phyloP scores from a whole-genome alignment of 2,329 filamentous ascomycete genomes.

The Aspergillus phoenicis region DNA sequence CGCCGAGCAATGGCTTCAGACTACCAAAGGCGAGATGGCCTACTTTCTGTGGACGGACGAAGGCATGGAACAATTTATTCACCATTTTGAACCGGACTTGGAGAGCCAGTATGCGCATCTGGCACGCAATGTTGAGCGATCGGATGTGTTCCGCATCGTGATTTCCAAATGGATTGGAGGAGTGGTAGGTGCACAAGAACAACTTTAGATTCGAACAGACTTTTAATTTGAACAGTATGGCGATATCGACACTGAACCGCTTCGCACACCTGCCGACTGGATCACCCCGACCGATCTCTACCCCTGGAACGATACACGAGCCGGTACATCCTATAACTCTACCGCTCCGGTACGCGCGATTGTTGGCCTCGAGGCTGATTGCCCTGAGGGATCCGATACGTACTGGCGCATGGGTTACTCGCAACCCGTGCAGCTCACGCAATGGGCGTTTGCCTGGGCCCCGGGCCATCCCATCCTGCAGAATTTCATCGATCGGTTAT shows the following conservation, averaged over 20 bases:
- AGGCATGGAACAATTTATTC: slow-evolving; percentile 32
- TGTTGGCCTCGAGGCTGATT: slow-evolving; percentile 38
- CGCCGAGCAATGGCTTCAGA: slow-evolving; percentile 33
- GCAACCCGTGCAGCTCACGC: slow-evolving; percentile 37
- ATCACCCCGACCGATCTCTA: slow-evolving; percentile 27
- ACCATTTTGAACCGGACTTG: slow-evolving; percentile 29
- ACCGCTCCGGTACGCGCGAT: slow-evolving; percentile 27
- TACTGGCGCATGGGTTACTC: slow-evolving; percentile 41
- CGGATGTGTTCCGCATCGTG: slow-evolving; percentile 37
- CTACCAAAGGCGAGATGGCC: slow-evolving; percentile 30
- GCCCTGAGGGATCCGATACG: slow-evolving; percentile 22
- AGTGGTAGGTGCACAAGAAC: slow-evolving; percentile 10
- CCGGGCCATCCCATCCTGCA: slow-evolving; percentile 33
- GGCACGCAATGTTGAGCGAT: slow-evolving; percentile 31
- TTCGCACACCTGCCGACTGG: slow-evolving; percentile 31
- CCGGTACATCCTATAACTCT: slow-evolving; percentile 28
- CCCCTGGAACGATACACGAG: slow-evolving; percentile 31
- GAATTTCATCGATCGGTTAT: slow-evolving; percentile 29
- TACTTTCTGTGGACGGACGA: slow-evolving; percentile 41
- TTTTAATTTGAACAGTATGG: slow-evolving; percentile 27
- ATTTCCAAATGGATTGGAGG: slow-evolving; percentile 33
- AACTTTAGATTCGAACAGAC: background rate
- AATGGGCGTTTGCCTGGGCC: slow-evolving; percentile 35
- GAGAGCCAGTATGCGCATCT: slow-evolving; percentile 24
- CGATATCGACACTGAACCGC: slow-evolving; percentile 36